A percentile compares a stretch with the other conserved stretches of the same genome.
Evolutionary conservation across 257 asterid species (phyloP).

Genomic region (Solanum corneliomulleri): DNA sequence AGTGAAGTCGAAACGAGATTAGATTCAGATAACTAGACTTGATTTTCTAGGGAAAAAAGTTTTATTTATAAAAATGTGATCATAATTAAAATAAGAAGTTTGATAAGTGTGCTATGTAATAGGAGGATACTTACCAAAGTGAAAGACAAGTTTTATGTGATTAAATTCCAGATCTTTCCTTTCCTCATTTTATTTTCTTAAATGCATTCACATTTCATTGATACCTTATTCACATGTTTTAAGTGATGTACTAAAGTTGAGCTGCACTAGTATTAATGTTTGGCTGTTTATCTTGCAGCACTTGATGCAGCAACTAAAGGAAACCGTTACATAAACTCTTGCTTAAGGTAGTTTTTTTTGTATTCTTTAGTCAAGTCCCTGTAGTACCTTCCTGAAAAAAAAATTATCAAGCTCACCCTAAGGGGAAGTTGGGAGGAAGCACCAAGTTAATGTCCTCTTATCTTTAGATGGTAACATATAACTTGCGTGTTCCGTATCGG

Average conservation of each 20-base stretch:
- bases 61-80: background rate
- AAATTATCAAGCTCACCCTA: background rate
- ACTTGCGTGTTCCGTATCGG: background rate
- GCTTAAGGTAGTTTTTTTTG: conserved; percentile 55
- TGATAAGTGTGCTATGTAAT: background rate
- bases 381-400: background rate
- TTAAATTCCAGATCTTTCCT: background rate
- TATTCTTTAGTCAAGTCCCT: background rate
- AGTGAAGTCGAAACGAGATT: background rate
- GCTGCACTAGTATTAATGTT: background rate
- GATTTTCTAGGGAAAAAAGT: background rate
- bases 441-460: background rate
- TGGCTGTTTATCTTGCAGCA: conserved; percentile 39
- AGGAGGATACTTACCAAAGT: background rate
- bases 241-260: background rate
- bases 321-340: conserved; percentile 75
- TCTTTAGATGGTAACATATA: background rate
- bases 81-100: background rate
- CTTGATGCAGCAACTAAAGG: conserved; percentile 95
- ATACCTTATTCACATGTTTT: background rate
- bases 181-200: background rate
- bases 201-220: background rate
- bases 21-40: background rate
- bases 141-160: background rate
- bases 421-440: background rate